Percentiles rank a stretch among this genome's conserved stretches.
Evolutionary conservation across 2,329 filamentous ascomycete genomes (phyloP).

Genomic region (Teratosphaeriaceae sp.): DNA sequence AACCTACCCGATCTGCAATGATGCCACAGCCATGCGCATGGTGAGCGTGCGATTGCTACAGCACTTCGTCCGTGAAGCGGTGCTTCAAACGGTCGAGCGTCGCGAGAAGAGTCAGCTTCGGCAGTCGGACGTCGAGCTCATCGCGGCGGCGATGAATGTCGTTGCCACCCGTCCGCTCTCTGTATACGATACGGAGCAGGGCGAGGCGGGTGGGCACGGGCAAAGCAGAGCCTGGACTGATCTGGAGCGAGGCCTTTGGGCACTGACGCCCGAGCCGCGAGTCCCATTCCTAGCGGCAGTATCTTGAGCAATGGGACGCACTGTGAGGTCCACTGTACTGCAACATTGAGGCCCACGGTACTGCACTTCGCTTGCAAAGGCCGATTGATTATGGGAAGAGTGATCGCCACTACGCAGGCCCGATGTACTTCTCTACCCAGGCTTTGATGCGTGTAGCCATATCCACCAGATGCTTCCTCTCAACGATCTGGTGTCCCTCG

Average conservation of each 20-base stretch:
- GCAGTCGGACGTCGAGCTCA: slow-evolving; percentile 12
- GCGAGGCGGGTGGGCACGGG: slow-evolving; percentile 6
- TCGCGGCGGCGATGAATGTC: slow-evolving; percentile 17
- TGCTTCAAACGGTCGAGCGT: not conserved
- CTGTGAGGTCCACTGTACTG: no score
- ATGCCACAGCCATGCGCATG: slow-evolving; percentile 16
- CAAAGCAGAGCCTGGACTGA: slow-evolving; percentile 6
- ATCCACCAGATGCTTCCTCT: slow-evolving; percentile 26
- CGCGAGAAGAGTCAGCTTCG: slow-evolving; percentile 2
- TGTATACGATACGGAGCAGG: slow-evolving; percentile 9
- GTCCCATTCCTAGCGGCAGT: no score
- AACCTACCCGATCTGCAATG: slow-evolving; percentile 14
- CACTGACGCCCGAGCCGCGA: no score
- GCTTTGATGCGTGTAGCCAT: slow-evolving; percentile 12
- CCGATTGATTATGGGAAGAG: no score
- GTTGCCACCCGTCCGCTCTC: slow-evolving; percentile 19
- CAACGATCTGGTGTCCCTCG: slow-evolving; percentile 26
- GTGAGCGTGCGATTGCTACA: slow-evolving; percentile 20
- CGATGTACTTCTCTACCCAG: slow-evolving; percentile 16
- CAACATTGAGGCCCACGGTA: no score
- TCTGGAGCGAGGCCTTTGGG: slow-evolving; percentile 10
- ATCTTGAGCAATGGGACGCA: no score
- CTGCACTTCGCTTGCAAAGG: no score
- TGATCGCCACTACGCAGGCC: no score
- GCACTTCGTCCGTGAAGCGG: slow-evolving; percentile 8